Base-by-base conservation (phyloP, 2,329 filamentous ascomycete species). In the Phialophora verrucosa region DNA sequence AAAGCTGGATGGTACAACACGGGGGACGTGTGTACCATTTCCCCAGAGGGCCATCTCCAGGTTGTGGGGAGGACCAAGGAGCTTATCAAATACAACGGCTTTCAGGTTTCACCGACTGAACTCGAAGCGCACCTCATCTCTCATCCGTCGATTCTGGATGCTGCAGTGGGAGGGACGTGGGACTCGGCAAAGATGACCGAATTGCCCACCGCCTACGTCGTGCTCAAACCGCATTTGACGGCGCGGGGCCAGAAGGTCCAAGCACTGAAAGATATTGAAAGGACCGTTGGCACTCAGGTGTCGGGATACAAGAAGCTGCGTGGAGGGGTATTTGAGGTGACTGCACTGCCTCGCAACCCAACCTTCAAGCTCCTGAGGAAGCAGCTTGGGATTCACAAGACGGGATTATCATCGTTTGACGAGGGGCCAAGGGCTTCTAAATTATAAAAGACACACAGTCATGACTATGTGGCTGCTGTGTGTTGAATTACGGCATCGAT, bases 1-100 rank as follows among this genome's bases (percentile, higher is more conserved):
- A 68, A 72, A 1, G 91, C 94, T 69, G 92, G 91, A 0, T 97
- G 88, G 82, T 96, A 96, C 83, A 93, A 89, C 77, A 96, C 93
- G 0, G 93, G 93, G 2, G 93, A 97, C 74, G 87, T 97, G 27
- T 91, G 91, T 7, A 88, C 91, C 70, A 86, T 91, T 72, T 91
- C 96, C 74, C 81, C 84, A 50, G 84, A 90, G 57, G 91, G 90
- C 20, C 91, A 96, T 75, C 91, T 95, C 73, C 96, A 88, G 81
- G 93, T 96, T 75, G 96, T 93, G 0, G 93, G 97, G 75, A 89
- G 93, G 8, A 83, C 91, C 29, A 92, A 91, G 81, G 82, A 80
- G 69, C 76, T 81, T 38, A 83, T 83, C 75, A 87, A 90, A 77
- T 90, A 86, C 76, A 90, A 91, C 77, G 88, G 88, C 0, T 91